Conservation (phyloP, 176 grass and related monocot genomes). For the Triticum dicoccoides region DNA sequence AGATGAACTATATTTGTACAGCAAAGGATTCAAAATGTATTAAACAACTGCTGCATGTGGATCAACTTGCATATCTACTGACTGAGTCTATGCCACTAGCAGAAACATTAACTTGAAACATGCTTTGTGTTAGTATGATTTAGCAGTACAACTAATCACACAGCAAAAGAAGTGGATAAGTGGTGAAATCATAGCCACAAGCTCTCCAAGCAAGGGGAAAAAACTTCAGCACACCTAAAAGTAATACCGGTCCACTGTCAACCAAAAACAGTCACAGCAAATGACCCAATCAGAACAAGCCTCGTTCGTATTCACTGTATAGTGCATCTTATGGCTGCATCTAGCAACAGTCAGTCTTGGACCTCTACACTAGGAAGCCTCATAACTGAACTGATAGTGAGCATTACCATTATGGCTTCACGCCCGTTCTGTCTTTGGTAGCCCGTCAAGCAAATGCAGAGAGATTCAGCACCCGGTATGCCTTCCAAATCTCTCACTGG, state of each 20-base stretch:
- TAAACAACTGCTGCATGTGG: background rate
- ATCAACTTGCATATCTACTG: background rate
- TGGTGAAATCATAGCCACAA: background rate
- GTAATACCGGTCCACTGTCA: background rate
- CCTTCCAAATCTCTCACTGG: conserved; percentile 72
- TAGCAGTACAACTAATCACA: background rate
- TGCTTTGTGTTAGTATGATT: background rate
- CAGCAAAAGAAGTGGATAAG: background rate
- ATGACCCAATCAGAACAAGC: background rate
- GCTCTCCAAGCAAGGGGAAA: background rate
- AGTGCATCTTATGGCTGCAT: background rate
- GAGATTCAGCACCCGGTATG: conserved; percentile 63
- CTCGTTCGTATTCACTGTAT: background rate
- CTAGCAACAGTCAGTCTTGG: background rate
- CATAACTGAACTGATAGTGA: background rate
- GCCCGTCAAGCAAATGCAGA: conserved; percentile 83
- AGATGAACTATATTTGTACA: background rate
- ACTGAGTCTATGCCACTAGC: background rate
- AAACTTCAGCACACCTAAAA: background rate
- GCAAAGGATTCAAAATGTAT: background rate
- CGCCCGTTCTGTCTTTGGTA: conserved; percentile 69
- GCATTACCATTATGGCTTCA: conserved; percentile 72
- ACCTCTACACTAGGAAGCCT: background rate
- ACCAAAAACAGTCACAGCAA: background rate
- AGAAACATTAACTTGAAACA: background rate